Evolutionary conservation across 129 eudicot species (phyloP).

Genomic region (Artemisia annua): DNA sequence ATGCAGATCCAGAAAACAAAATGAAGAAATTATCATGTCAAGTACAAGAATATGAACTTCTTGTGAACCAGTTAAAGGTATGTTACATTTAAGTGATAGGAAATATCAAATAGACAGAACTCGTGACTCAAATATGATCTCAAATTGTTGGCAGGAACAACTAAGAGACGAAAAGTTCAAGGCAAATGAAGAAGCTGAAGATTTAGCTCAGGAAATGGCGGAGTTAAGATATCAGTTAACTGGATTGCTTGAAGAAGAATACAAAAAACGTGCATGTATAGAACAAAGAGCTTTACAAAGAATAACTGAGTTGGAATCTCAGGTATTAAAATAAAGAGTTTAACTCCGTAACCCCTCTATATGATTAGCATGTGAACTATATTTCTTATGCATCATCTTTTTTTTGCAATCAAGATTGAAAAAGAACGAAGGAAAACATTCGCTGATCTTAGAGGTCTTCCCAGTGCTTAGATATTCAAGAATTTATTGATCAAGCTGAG

Average conservation of each 20-base stretch:
- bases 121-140: not conserved
- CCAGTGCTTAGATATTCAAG: slow-evolving; percentile 26
- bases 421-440: slow-evolving; percentile 48
- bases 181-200: slow-evolving; percentile 91
- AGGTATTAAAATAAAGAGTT: slow-evolving; percentile 41
- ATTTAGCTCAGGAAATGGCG: slow-evolving; percentile 96
- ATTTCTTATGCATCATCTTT: slow-evolving; percentile 16
- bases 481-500: slow-evolving; percentile 19
- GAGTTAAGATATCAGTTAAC: slow-evolving; percentile 84
- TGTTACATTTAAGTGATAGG: slow-evolving; percentile 6
- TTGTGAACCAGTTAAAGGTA: slow-evolving; percentile 71
- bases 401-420: slow-evolving; percentile 46
- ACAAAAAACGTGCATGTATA: slow-evolving; percentile 73
- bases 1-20: slow-evolving; percentile 38
- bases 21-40: slow-evolving; percentile 46
- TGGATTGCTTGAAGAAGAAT: slow-evolving; percentile 85
- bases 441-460: slow-evolving; percentile 31
- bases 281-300: slow-evolving; percentile 81
- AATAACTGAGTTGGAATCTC: slow-evolving; percentile 84
- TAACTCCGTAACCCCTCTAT: not conserved
- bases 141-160: slow-evolving; percentile 54
- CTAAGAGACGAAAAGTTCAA: slow-evolving; percentile 59
- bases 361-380: not conserved
- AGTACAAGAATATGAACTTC: slow-evolving; percentile 63
- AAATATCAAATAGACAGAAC: slow-evolving; percentile 1